Percentiles rank a stretch among this genome's conserved stretches.
These are phyloP conservation scores for Cercospora canescens DNA, from an alignment of 2,329 filamentous ascomycete species.

Conservation along the genomic window DNA sequence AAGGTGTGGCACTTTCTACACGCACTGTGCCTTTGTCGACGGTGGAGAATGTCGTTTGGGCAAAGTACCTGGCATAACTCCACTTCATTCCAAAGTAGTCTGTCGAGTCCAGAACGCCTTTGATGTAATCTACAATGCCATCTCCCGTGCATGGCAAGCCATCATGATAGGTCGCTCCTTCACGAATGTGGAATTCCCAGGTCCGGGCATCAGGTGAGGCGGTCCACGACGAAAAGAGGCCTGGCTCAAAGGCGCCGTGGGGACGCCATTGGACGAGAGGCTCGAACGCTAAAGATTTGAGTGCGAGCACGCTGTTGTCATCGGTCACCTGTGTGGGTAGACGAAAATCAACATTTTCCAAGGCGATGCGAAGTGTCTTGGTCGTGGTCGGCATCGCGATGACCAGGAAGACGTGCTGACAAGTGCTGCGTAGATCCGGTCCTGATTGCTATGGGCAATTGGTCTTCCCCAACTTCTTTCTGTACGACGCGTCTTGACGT, in stretches of 20 bases:
- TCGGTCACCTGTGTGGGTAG: conserved; percentile 16
- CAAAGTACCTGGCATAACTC: conserved; percentile 16
- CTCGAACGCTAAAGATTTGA: conserved; percentile 12
- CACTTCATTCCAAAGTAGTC: conserved; percentile 19
- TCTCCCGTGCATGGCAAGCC: conserved; percentile 8
- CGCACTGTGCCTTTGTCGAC: conserved; percentile 6
- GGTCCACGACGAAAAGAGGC: conserved; percentile 10
- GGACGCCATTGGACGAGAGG: conserved; percentile 12
- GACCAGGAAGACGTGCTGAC: neutral
- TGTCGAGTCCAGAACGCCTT: conserved; percentile 8
- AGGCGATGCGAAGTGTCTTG: conserved; percentile 8
- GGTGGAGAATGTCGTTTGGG: conserved; percentile 6
- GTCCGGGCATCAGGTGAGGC: conserved; percentile 1
- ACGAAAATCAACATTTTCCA: conserved; percentile 16
- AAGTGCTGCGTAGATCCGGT: neutral
- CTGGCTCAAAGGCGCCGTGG: conserved; percentile 8
- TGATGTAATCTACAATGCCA: conserved; percentile 5
- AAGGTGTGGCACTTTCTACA: conserved; percentile 4
- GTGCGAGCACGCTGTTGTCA: conserved; percentile 16
- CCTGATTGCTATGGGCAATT: neutral
- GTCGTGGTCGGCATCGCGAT: neutral
- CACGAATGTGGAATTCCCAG: conserved; percentile 13
- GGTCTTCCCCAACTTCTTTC: neutral
- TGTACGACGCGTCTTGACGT: neutral
- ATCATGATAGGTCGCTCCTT: conserved; percentile 6